Evolutionary conservation across 2,329 filamentous ascomycete genomes (phyloP), one percentile per base, ranked within the genome.

Genomic region (Atkinsonella hypoxylon): DNA sequence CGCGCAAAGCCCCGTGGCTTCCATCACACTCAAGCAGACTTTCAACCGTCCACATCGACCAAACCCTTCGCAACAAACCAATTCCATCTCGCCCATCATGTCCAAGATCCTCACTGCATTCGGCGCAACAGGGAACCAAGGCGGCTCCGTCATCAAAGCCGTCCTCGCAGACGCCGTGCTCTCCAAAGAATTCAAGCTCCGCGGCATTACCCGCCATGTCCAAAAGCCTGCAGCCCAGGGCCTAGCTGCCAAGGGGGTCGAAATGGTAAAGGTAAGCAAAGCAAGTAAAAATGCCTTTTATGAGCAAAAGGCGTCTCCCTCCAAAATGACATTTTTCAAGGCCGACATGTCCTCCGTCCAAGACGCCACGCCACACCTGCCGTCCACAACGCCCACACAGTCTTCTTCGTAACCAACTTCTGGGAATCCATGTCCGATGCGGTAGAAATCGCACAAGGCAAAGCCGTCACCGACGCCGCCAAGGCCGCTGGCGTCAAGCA

Each of bases 121-220:
- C 47, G 73, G 73, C 26, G 71, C 70, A 48, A 75, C 73, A 2
- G 73, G 73, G 51, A 67, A 68, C 53, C 74, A 78, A 58, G 75
- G 74, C 41, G 69, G 69, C 36, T 73, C 72, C 31, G 70, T 77
- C 31, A 64, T 75, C 50, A 54, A 60, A 3, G 62, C 64, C 48
- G 65, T 77, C 54, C 70, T 77, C 53, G 65, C 64, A 49, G 70
- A 78, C 62, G 58, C 73, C 2, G 60, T 57, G n/a, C 66, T 75
- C 15, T 70, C 66, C 38, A 63, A 67, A 31, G 61, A 69, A 44
- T 76, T 69, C 63, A 64, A 62, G 26, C 63, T 77, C 44, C 70
- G 73, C 2, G 74, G 65, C 44, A 62, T 77, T 51, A 77, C 73
- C 3, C 69, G 74, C n/a, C 67, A 74, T 58, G 57, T 61, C 1